Percentiles rank a stretch among this genome's conserved stretches.
Conservation (phyloP, 495 filamentous ascomycete genomes). For the Hypomontagnella monticulosa region DNA sequence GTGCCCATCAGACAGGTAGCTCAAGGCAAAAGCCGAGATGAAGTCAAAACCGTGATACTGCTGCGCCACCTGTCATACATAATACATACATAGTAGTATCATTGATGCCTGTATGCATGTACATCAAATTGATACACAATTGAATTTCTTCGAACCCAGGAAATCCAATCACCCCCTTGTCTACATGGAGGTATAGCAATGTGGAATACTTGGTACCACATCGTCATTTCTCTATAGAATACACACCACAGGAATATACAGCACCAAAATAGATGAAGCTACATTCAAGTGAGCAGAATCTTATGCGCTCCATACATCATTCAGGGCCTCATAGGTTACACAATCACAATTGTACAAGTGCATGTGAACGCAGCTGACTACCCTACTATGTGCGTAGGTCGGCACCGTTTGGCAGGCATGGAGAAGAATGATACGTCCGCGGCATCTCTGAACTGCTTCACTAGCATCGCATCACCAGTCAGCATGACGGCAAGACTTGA, state of each 20-base stretch:
- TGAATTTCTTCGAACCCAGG: no score
- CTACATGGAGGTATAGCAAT: no score
- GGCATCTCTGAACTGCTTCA: slow-evolving; percentile 3
- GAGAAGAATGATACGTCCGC: slow-evolving; percentile 7
- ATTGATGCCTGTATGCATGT: no score
- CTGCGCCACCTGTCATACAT: slow-evolving; percentile 1
- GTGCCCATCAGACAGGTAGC: slow-evolving; percentile 15
- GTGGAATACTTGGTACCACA: slow-evolving; percentile 6
- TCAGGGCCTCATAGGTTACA: slow-evolving; percentile 23
- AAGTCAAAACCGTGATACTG: slow-evolving; percentile 4
- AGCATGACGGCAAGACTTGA: slow-evolving; percentile 9
- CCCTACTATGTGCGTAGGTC: background rate
- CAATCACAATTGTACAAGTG: background rate
- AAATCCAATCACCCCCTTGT: no score
- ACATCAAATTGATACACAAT: no score
- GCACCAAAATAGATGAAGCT: slow-evolving; percentile 11
- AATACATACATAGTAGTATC: background rate
- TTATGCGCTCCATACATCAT: slow-evolving; percentile 34
- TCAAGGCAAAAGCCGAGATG: slow-evolving; percentile 20
- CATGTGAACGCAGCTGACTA: slow-evolving; percentile 12
- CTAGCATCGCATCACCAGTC: slow-evolving; percentile 14
- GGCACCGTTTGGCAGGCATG: background rate
- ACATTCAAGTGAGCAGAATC: slow-evolving; percentile 15
- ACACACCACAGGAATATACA: background rate
- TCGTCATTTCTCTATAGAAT: slow-evolving; percentile 9